Evolutionary conservation across 148 eudicot species (phyloP).

Genomic region (Agrostemma githago): DNA sequence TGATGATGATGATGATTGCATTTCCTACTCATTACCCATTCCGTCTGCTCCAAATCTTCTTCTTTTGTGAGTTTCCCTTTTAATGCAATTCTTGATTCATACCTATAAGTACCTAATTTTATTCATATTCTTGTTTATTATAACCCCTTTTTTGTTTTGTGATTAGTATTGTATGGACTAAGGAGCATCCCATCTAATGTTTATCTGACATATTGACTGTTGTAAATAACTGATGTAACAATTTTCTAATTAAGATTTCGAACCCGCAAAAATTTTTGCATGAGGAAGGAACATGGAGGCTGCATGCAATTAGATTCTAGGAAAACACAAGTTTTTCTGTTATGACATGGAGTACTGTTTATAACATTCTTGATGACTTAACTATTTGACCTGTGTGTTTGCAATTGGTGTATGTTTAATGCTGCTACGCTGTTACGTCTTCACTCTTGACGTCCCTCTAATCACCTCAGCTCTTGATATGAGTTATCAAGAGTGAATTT

Average conservation of each 20-base stretch:
- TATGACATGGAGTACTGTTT: too few species aligned
- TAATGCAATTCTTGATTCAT: too few species aligned
- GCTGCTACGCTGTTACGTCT: too few species aligned
- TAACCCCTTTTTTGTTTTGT: not conserved
- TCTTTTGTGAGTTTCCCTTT: constrained; percentile 41
- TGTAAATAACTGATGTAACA: not conserved
- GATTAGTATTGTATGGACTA: too few species aligned
- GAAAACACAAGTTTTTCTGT: not conserved
- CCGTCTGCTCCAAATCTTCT: constrained; percentile 31
- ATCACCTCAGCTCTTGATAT: too few species aligned
- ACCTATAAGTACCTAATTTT: too few species aligned
- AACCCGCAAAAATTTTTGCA: not conserved
- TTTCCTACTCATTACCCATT: constrained; percentile 33
- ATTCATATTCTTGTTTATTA: not conserved
- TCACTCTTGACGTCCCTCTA: too few species aligned
- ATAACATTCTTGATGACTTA: not conserved
- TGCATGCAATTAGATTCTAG: not conserved
- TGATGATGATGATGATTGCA: constrained; percentile 34
- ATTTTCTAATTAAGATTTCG: not conserved
- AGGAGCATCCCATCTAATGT: not conserved
- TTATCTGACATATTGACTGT: not conserved
- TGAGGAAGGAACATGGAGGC: not conserved
- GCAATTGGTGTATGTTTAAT: not conserved
- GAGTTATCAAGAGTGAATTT: too few species aligned
- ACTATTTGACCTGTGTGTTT: not conserved